A percentile compares a stretch with the other conserved stretches of the same genome.
Conservation (phyloP, 129 eudicot species). For the Escallonia herrerae region DNA sequence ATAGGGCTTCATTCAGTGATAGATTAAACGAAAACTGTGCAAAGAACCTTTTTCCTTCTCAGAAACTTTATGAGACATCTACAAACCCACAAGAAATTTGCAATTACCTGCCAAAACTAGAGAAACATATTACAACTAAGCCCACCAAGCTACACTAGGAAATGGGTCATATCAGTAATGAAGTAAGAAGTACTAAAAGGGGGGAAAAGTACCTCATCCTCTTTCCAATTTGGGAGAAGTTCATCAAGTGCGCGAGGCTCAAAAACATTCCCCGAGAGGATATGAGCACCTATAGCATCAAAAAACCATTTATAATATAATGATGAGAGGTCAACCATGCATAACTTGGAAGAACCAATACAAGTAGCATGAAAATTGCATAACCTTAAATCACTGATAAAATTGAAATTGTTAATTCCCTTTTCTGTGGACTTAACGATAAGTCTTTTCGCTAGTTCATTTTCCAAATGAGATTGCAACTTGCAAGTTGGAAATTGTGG, state of each 20-base stretch:
- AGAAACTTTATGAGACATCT: not conserved
- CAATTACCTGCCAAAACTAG: too few species aligned
- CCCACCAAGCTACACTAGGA: not conserved
- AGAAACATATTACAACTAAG: not conserved
- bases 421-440: too few species aligned
- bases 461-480: too few species aligned
- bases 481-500: too few species aligned
- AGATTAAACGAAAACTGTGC: too few species aligned
- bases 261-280: slow-evolving; percentile 89
- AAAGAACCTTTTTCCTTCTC: slow-evolving; percentile 66
- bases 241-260: slow-evolving; percentile 93
- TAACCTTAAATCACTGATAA: too few species aligned
- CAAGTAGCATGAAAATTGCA: too few species aligned
- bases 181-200: not conserved
- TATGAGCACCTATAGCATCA: slow-evolving; percentile 66
- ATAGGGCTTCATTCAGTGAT: too few species aligned
- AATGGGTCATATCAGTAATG: not conserved
- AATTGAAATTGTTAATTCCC: too few species aligned
- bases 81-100: not conserved
- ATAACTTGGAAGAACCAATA: too few species aligned
- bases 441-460: too few species aligned
- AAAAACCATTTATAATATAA: not conserved
- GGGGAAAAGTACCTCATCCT: slow-evolving; percentile 49
- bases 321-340: too few species aligned
- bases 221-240: slow-evolving; percentile 82